A percentile compares a stretch with the other conserved stretches of the same genome.
These are phyloP conservation scores for Bauhinia variegata DNA, from an alignment of 306 rosid genomes.

Conservation along the genomic window DNA sequence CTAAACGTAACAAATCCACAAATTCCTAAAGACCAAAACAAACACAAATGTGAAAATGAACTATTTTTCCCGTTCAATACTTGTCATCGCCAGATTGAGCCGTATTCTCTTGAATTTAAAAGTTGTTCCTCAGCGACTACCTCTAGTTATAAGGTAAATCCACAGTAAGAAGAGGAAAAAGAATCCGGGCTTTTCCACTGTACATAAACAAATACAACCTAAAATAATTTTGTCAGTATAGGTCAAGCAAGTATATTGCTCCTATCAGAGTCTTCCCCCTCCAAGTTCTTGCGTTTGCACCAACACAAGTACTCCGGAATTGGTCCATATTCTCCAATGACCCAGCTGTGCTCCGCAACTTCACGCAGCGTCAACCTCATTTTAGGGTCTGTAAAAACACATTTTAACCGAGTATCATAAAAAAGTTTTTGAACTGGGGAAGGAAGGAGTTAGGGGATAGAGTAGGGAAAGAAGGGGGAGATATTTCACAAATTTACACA, in stretches of 20 bases:
- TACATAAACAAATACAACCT: constrained; percentile 53
- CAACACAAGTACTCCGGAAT: constrained; percentile 69
- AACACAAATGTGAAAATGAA: constrained; percentile 23
- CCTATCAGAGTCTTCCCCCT: constrained; percentile 47
- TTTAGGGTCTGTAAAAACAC: constrained; percentile 61
- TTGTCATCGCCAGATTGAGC: constrained; percentile 8
- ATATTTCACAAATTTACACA: not conserved
- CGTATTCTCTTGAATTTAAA: constrained; percentile 25
- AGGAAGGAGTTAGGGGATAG: too few relatives aligned
- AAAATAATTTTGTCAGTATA: constrained; percentile 37
- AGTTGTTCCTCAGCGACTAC: constrained; percentile 18
- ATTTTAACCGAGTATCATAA: constrained; percentile 10
- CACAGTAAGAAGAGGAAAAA: constrained; percentile 6
- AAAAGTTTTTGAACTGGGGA: not conserved
- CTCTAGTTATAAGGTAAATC: constrained; percentile 18
- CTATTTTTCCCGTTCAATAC: constrained; percentile 4
- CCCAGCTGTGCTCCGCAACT: constrained; percentile 74
- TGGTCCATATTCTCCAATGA: constrained; percentile 79
- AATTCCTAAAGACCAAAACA: constrained; percentile 1
- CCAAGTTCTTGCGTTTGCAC: constrained; percentile 68
- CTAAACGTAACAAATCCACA: not conserved
- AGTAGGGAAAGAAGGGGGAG: too few relatives aligned
- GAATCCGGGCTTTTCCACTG: constrained; percentile 24
- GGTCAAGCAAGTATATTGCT: constrained; percentile 43
- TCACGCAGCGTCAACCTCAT: constrained; percentile 67